Base-by-base conservation (phyloP, 1,139 yeast genomes). In the Nakaseomyces sp. region DNA sequence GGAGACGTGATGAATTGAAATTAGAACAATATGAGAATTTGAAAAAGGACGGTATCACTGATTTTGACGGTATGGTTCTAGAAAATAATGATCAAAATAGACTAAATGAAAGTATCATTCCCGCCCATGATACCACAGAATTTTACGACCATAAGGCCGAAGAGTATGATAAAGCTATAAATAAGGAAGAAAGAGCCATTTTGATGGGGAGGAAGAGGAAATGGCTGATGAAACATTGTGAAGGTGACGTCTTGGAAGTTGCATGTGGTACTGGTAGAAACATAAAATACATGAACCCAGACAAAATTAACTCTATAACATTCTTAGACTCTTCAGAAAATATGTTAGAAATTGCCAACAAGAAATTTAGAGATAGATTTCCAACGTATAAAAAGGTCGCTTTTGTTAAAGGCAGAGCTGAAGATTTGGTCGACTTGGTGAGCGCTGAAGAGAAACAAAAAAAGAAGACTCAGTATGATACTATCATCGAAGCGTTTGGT, bases 201-300 rank as follows among this genome's bases (percentile, higher is more conserved):
- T 73, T 85, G 40, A 77, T 91, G 75, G 94, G 95, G 37, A 73
- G 76, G 52, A 78, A 88, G 66, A 76, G 99, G 56, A 78, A 79
- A 54, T 83, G 94, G 85, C 67, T 87, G 41, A 83, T 85, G 87
- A 74, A 72, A 41, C 83, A 86, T 49, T 74, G 84, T 42, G 66
- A 70, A 47, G 97, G 97, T 24, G 96, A 88, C 60, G 96, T 88
- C 1, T 68, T 91, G 47, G 98, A 93, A 64, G 91, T 89, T 15
- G 83, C 96, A 0, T 86, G 95, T 60, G 98, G 98, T 45, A 91
- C 98, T 0, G 98, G 98, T 4, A 74, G 98, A 62, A 91, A 91
- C 59, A 74, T 89, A 48, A 79, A 83, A 40, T 88, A 82, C 60
- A 67, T 88, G 52, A 72, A 79, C 45, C 75, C 81, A 20, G 72